Conservation (phyloP, 2,329 filamentous ascomycete genomes). For the Ophiostoma pallidulum region DNA sequence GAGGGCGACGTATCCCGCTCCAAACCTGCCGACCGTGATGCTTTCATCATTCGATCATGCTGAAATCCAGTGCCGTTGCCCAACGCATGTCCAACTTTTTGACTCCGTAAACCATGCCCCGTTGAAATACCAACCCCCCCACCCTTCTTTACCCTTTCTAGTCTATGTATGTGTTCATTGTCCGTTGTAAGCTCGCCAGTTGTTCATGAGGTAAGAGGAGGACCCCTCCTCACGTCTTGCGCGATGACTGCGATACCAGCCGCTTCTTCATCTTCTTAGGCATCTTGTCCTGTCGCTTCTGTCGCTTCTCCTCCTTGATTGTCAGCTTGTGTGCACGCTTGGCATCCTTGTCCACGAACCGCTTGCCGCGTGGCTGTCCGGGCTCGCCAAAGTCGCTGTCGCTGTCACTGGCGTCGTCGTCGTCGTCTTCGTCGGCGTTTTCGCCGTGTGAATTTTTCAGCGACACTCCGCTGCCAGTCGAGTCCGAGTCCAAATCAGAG, state of each 20-base stretch:
- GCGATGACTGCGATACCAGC: constrained; percentile 53
- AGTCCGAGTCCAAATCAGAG: constrained; percentile 24
- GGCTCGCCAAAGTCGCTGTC: constrained; percentile 46
- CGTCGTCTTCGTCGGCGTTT: constrained; percentile 25
- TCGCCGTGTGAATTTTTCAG: constrained; percentile 24
- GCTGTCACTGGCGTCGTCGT: constrained; percentile 8
- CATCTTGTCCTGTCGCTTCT: constrained; percentile 90
- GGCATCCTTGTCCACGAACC: constrained; percentile 82
- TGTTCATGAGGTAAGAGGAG: too few relatives aligned
- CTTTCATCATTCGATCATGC: too few relatives aligned
- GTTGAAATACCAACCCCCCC: too few relatives aligned
- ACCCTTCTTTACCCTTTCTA: too few relatives aligned
- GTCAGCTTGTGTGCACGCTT: constrained; percentile 83
- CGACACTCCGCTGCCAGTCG: constrained; percentile 35
- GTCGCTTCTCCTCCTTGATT: constrained; percentile 90
- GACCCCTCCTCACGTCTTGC: constrained; percentile 36
- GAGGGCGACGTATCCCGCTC: too few relatives aligned
- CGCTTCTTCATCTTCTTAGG: constrained; percentile 95
- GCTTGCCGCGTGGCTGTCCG: constrained; percentile 65
- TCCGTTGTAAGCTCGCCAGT: not conserved
- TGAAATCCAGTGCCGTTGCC: too few relatives aligned
- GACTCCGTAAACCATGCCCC: too few relatives aligned
- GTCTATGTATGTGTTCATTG: not conserved
- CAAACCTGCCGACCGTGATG: too few relatives aligned
- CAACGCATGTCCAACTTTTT: too few relatives aligned